phyloP scores from a whole-genome alignment of 768 basidiomycete genomes.

The Psilocybe azurescens region DNA sequence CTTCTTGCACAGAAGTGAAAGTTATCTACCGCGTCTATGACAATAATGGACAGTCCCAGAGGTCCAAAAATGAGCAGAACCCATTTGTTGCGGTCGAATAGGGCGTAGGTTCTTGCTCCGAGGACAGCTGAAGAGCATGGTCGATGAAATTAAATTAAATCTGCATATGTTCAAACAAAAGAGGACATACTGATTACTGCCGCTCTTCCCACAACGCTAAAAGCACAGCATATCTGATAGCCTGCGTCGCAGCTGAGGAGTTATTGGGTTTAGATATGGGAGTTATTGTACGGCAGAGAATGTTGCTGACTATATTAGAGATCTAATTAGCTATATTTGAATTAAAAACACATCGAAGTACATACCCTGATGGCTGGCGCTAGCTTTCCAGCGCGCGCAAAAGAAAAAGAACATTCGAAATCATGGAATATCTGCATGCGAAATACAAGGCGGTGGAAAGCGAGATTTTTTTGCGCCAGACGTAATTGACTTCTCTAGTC shows the following conservation, averaged over 20 bases:
- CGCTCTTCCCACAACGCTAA: conserved; percentile 13
- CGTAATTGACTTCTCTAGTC: conserved; percentile 8
- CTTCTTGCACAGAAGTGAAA: neutral
- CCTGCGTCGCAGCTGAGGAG: conserved; percentile 12
- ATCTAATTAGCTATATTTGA: no score
- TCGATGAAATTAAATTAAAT: no score
- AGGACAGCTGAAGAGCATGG: neutral
- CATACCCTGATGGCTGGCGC: neutral
- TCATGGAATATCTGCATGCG: conserved; percentile 10
- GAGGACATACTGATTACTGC: conserved; percentile 10
- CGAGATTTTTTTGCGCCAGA: conserved; percentile 6
- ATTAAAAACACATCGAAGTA: no score
- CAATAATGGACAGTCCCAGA: neutral
- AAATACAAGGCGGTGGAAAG: conserved; percentile 7
- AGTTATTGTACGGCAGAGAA: no score
- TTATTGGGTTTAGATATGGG: neutral
- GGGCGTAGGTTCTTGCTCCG: conserved; percentile 3
- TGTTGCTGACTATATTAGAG: no score
- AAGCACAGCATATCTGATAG: conserved; percentile 11
- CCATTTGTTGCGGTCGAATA: neutral
- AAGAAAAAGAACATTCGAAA: conserved; percentile 5
- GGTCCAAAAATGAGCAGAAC: conserved; percentile 4
- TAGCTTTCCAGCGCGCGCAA: conserved; percentile 1
- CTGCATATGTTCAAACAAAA: neutral
- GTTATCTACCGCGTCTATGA: conserved; percentile 2